Percentiles rank a stretch among this genome's conserved stretches.
phyloP scores from a whole-genome alignment of 768 basidiomycete genomes.

The Megacollybia marginata region DNA sequence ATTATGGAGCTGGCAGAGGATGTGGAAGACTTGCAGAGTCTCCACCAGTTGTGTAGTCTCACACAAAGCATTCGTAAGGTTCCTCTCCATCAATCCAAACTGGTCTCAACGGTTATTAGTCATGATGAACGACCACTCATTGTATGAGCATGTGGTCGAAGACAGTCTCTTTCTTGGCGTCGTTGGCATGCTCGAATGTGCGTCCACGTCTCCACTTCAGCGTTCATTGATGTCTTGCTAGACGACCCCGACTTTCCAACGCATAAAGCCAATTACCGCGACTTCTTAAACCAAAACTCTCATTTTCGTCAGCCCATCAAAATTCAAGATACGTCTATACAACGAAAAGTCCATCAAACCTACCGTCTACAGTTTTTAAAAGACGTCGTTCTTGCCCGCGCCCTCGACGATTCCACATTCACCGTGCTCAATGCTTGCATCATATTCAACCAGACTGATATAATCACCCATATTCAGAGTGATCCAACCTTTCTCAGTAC shows the following conservation, averaged over 20 bases:
- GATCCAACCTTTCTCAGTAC: slow-evolving; percentile 72
- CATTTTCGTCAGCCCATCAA: slow-evolving; percentile 86
- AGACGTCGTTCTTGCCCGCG: slow-evolving; percentile 93
- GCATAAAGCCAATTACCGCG: slow-evolving; percentile 96
- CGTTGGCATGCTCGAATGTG: slow-evolving; percentile 96
- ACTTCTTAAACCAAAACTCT: slow-evolving; percentile 79
- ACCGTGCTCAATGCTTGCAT: slow-evolving; percentile 95
- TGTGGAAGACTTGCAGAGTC: slow-evolving; percentile 80
- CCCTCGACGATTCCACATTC: slow-evolving; percentile 94
- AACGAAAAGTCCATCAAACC: slow-evolving; percentile 91
- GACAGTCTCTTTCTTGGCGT: slow-evolving; percentile 91
- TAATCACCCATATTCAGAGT: slow-evolving; percentile 82
- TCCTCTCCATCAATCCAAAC: background rate
- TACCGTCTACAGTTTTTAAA: slow-evolving; percentile 97
- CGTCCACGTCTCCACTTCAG: slow-evolving; percentile 21
- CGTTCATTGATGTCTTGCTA: slow-evolving; percentile 21
- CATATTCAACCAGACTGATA: slow-evolving; percentile 98
- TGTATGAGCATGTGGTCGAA: slow-evolving; percentile 92
- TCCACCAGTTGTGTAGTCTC: slow-evolving; percentile 85
- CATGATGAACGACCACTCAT: slow-evolving; percentile 87
- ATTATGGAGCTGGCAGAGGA: slow-evolving; percentile 89
- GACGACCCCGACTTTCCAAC: slow-evolving; percentile 96
- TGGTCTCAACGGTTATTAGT: slow-evolving; percentile 38
- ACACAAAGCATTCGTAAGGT: slow-evolving; percentile 90
- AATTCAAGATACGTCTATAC: slow-evolving; percentile 67